Base-by-base conservation (phyloP, 306 rosid genomes). In the Vigna hirtella region DNA sequence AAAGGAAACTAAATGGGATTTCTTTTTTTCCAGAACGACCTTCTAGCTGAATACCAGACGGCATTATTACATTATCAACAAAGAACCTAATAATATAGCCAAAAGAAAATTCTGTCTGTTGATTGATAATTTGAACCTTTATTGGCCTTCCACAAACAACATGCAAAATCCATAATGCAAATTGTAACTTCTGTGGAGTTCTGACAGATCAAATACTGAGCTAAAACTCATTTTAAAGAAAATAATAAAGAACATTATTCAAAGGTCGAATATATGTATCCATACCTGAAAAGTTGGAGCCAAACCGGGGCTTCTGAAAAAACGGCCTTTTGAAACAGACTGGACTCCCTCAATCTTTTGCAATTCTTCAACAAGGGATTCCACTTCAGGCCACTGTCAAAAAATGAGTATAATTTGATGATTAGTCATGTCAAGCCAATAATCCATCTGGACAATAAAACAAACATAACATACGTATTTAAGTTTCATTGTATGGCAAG, bases 261-360 rank as follows among this genome's bases (percentile, higher is more conserved):
- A 40, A 11, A 40, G 61, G 40, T 76, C 30, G 34, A 53, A 45
- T 73, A 24, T 70, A 3, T 40, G 42, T 78, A 48, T 43, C 48
- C 7, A 16, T 82, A 90, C 99, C 97, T 95, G 99, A 82, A 95
- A 95, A 40, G 97, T 89, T 49, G 99, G 99, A 82, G 98, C 94
- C 83, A 95, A 91, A 67, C 96, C 99, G 14, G 98, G 99, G 86
- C 99, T 95, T 81, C 85, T 83, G 96, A 93, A 91, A 85, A 88
- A 87, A 61, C 90, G 90, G 74, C 97, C 99, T 89, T 88, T 93
- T 59, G 91, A 85, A 79, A 91, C 95, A 70, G 93, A 86, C 79
- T 87, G 85, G 57, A 95, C 79, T 70, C 91, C 98, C 76, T 93
- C 90, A 65, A 83, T 84, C 74, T 89, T 84, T 87, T 81, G 85